Conservation (phyloP, 768 basidiomycete genomes). For the Bullera alba region DNA sequence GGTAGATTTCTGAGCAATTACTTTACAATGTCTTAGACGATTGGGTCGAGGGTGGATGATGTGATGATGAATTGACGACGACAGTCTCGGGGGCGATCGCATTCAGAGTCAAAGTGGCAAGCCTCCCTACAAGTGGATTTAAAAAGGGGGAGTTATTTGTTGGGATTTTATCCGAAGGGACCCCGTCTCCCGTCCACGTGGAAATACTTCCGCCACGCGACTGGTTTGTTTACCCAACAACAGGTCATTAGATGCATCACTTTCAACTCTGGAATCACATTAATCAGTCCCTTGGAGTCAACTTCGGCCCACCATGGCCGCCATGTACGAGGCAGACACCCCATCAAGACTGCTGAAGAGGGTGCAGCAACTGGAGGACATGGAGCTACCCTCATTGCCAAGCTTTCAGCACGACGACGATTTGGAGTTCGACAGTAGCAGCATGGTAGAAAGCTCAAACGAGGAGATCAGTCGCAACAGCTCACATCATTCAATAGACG, state of each 20-base stretch:
- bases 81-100: no score
- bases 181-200: not conserved
- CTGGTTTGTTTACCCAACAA: not conserved
- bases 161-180: not conserved
- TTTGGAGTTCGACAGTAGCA: constrained; percentile 29
- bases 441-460: not conserved
- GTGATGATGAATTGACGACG: no score
- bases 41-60: no score
- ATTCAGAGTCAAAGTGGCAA: no score
- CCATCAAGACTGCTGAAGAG: constrained; percentile 32
- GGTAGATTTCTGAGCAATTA: no score
- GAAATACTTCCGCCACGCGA: not conserved
- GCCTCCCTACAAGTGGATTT: no score
- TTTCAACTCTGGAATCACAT: not conserved
- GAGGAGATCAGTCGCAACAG: constrained; percentile 6
- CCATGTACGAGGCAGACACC: constrained; percentile 17
- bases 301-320: constrained; percentile 11
- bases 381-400: constrained; percentile 38
- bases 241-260: not conserved
- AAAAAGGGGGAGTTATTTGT: not conserved
- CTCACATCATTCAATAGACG: not conserved
- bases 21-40: no score
- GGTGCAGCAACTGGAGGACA: constrained; percentile 30
- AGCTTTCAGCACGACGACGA: constrained; percentile 36
- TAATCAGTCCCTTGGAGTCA: no score